These are phyloP conservation scores for Colletotrichum karsti DNA, from an alignment of 2,329 filamentous ascomycete species.

Conservation along the genomic window DNA sequence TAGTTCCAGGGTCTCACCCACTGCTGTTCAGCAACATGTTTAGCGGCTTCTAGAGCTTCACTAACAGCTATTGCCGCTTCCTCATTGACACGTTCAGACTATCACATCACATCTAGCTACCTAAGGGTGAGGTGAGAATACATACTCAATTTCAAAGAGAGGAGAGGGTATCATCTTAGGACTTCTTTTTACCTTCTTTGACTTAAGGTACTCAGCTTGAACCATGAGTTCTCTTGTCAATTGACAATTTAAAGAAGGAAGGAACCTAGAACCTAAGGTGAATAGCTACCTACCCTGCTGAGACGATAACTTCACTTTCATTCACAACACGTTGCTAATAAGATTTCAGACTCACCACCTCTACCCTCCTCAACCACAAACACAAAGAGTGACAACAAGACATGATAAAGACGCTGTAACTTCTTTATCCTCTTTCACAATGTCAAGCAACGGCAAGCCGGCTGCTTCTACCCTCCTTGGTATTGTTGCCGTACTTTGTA, in stretches of 20 bases:
- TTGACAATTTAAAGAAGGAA: too few relatives aligned
- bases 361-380: neutral
- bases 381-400: neutral
- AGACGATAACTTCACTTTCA: neutral
- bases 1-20: neutral
- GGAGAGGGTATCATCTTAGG: too few relatives aligned
- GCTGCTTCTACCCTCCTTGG: conserved; percentile 14
- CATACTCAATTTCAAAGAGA: too few relatives aligned
- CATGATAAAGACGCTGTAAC: neutral
- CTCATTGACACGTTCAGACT: too few relatives aligned
- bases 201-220: too few relatives aligned
- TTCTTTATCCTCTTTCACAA: neutral
- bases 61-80: conserved; percentile 4
- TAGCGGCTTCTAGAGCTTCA: neutral
- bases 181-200: too few relatives aligned
- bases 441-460: neutral
- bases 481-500: conserved; percentile 11
- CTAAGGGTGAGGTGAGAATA: neutral
- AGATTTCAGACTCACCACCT: neutral
- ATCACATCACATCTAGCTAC: too few relatives aligned
- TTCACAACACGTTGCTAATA: conserved; percentile 11
- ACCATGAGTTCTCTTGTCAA: too few relatives aligned
- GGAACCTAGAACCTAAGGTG: too few relatives aligned
- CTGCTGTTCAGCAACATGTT: neutral
- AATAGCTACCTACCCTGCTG: neutral